phyloP scores from a whole-genome alignment of 2,329 filamentous ascomycete species.

The Aspergillus melleus region DNA sequence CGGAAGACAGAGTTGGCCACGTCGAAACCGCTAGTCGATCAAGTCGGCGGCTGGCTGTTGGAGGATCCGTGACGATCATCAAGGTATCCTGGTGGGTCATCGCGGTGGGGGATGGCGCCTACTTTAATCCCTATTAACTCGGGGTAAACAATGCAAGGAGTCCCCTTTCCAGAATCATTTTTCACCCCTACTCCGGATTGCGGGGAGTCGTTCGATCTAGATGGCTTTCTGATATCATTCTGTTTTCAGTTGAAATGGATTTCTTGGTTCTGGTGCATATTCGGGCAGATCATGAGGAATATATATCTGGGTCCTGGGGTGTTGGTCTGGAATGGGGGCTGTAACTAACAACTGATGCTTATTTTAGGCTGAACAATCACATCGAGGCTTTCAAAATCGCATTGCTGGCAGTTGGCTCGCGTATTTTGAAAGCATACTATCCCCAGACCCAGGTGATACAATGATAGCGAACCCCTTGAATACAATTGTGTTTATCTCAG shows the following conservation, averaged over 20 bases:
- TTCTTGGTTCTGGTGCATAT: not conserved
- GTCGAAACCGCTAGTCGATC: not conserved
- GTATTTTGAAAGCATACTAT: no score
- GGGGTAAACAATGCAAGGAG: conserved; percentile 16
- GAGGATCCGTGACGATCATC: conserved; percentile 14
- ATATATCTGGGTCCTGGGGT: not conserved
- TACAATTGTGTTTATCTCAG: no score
- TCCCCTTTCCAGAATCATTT: conserved; percentile 1
- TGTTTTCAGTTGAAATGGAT: not conserved
- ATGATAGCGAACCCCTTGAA: no score
- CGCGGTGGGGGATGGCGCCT: conserved; percentile 21
- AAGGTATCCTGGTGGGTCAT: conserved; percentile 18
- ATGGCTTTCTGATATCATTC: not conserved
- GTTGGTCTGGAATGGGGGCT: not conserved
- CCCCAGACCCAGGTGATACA: no score
- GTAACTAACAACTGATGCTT: not conserved
- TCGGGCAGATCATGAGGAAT: not conserved
- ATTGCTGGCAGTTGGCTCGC: not conserved
- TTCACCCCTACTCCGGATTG: not conserved
- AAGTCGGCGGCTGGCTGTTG: not conserved
- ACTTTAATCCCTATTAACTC: conserved; percentile 24
- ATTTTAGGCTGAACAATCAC: not conserved
- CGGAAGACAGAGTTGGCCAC: not conserved
- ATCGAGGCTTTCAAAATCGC: not conserved
- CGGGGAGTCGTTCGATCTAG: not conserved